phyloP scores from a whole-genome alignment of 306 rosid genomes.

The Arachis stenosperma region DNA sequence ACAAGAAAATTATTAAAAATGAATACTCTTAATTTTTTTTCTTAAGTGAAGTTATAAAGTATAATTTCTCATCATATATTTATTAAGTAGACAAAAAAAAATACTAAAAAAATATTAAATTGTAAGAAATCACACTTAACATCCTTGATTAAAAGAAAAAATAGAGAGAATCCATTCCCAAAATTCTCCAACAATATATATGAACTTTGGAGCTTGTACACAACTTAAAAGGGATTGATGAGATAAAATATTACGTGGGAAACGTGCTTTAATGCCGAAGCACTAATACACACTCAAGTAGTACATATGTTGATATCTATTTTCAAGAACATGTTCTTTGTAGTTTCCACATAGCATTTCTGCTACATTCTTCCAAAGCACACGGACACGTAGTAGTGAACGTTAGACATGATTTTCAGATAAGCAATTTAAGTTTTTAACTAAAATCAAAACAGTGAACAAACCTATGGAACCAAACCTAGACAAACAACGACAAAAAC shows the following conservation, averaged over 20 bases:
- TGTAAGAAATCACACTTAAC: too few relatives aligned
- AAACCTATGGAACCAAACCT: slow-evolving; percentile 3
- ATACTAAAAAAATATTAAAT: neutral
- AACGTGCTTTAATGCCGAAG: neutral
- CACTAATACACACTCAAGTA: neutral
- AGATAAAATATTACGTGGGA: slow-evolving; percentile 8
- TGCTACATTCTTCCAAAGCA: slow-evolving; percentile 16
- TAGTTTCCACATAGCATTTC: slow-evolving; percentile 14
- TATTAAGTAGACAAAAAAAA: neutral
- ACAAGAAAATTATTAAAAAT: neutral
- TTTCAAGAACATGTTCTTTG: slow-evolving; percentile 23
- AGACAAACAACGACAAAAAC: neutral
- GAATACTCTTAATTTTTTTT: too few relatives aligned
- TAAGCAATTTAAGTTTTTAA: too few relatives aligned
- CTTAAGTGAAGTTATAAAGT: too few relatives aligned
- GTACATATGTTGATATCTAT: slow-evolving; percentile 1
- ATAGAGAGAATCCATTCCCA: too few relatives aligned
- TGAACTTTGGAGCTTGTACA: neutral
- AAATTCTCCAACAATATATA: neutral
- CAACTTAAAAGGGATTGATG: neutral
- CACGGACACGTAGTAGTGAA: neutral
- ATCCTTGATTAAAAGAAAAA: too few relatives aligned
- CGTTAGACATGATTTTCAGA: too few relatives aligned
- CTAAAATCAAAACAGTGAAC: too few relatives aligned
- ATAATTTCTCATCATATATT: too few relatives aligned